Evolutionary conservation across 805 yeast genomes (phyloP).

Genomic region (Jamesozyma hellenica): DNA sequence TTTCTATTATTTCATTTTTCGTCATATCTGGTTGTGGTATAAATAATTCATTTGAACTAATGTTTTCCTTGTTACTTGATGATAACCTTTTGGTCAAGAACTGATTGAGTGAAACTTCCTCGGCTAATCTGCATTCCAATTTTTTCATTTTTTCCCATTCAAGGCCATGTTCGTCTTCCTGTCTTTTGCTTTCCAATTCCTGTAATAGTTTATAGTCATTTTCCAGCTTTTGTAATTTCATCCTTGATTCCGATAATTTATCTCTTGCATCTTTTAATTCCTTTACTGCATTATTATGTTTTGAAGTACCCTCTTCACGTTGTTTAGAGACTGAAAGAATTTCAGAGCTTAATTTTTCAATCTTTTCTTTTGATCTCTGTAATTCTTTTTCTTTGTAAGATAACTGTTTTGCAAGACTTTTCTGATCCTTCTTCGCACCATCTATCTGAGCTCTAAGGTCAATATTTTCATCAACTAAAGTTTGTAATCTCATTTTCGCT

Average conservation of each 20-base stretch:
- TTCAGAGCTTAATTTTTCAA: constrained; percentile 21
- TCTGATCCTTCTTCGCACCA: constrained; percentile 29
- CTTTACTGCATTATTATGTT: constrained; percentile 19
- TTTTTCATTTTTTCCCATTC: constrained; percentile 33
- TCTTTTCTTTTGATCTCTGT: constrained; percentile 19
- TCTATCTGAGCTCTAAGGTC: constrained; percentile 34
- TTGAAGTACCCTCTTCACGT: constrained; percentile 23
- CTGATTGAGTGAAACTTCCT: constrained; percentile 26
- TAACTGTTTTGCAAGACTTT: constrained; percentile 29
- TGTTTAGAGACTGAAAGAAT: constrained; percentile 23
- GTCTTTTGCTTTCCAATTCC: constrained; percentile 19
- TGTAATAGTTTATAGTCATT: constrained; percentile 31
- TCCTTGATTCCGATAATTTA: constrained; percentile 18
- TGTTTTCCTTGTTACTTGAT: neutral
- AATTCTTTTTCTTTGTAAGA: constrained; percentile 31
- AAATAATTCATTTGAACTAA: neutral
- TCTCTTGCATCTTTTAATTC: constrained; percentile 23
- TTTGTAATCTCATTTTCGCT: constrained; percentile 32
- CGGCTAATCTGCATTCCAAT: constrained; percentile 27
- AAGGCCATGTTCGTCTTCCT: constrained; percentile 33
- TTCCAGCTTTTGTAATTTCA: constrained; percentile 33
- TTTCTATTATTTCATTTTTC: constrained; percentile 8
- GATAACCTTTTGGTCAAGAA: constrained; percentile 25
- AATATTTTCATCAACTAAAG: constrained; percentile 36
- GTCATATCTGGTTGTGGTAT: constrained; percentile 7